These are phyloP conservation scores for Yarrowia keelungensis DNA, from an alignment of 805 yeast species.

Conservation along the genomic window DNA sequence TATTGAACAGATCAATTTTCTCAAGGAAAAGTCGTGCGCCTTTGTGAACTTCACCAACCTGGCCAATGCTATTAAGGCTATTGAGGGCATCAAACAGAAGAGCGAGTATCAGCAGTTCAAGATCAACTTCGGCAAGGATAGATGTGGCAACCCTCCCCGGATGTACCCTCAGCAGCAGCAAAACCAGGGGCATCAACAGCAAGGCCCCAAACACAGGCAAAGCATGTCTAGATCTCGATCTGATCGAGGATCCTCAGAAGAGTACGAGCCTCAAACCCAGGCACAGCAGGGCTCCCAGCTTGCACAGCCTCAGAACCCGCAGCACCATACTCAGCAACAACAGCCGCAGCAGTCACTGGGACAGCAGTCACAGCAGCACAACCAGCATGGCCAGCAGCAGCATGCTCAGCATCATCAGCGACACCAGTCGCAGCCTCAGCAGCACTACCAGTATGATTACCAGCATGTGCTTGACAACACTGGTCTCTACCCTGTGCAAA, in stretches of 20 bases:
- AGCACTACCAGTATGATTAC: slow-evolving; percentile 26
- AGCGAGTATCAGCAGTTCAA: slow-evolving; percentile 67
- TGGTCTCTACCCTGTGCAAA: slow-evolving; percentile 29
- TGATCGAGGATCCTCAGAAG: slow-evolving; percentile 20
- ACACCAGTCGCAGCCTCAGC: slow-evolving; percentile 20
- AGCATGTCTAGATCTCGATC: slow-evolving; percentile 34
- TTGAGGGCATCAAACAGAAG: slow-evolving; percentile 85
- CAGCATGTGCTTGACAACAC: slow-evolving; percentile 20
- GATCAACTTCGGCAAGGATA: slow-evolving; percentile 90
- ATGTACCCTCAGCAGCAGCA: slow-evolving; percentile 31
- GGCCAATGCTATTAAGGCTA: slow-evolving; percentile 88
- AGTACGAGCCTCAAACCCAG: not conserved
- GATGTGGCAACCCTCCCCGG: slow-evolving; percentile 91
- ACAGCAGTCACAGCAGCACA: slow-evolving; percentile 7
- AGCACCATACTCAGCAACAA: not conserved
- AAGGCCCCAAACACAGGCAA: slow-evolving; percentile 10
- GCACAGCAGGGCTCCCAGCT: slow-evolving; percentile 1
- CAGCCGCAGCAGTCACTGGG: slow-evolving; percentile 7
- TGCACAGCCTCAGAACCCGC: not conserved
- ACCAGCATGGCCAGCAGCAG: slow-evolving; percentile 29
- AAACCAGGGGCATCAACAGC: slow-evolving; percentile 17
- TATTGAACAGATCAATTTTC: slow-evolving; percentile 90
- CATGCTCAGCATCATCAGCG: slow-evolving; percentile 5
- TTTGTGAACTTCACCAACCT: slow-evolving; percentile 91
- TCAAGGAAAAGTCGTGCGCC: slow-evolving; percentile 84